Evolutionary conservation across 169 alveolate genomes (phyloP).

Genomic region (Plasmodium cynomolgi): DNA sequence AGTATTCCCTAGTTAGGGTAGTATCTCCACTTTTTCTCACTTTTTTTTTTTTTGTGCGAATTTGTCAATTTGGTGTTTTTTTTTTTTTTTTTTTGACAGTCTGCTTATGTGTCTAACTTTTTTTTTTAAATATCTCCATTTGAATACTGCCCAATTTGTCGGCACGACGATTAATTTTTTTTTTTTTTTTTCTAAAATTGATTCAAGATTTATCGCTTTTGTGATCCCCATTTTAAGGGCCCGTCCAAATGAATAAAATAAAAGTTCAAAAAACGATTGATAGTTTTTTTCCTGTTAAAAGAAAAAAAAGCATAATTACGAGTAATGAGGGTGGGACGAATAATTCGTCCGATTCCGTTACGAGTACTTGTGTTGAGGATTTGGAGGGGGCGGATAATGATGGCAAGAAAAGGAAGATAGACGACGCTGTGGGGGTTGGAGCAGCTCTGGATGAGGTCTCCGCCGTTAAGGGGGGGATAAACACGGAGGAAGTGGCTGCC

Average conservation of each 20-base stretch:
- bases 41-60: neutral
- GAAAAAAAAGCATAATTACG: constrained; percentile 17
- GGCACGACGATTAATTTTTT: neutral
- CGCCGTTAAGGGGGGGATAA: neutral
- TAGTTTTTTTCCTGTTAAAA: constrained; percentile 32
- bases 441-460: neutral
- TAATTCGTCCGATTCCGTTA: neutral
- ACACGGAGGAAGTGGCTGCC: neutral
- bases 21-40: neutral
- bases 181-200: neutral
- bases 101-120: neutral
- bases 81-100: neutral
- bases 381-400: constrained; percentile 9
- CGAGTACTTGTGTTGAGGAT: constrained; percentile 9
- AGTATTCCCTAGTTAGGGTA: neutral
- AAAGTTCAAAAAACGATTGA: constrained; percentile 68
- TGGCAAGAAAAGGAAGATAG: constrained; percentile 26
- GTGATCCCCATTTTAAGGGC: neutral
- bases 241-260: constrained; percentile 28
- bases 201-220: neutral
- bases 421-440: neutral
- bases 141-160: neutral
- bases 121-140: neutral
- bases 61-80: neutral
- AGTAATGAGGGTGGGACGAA: neutral